Conservation (phyloP, 2,329 filamentous ascomycete species). For the Scytalidium sp. region DNA sequence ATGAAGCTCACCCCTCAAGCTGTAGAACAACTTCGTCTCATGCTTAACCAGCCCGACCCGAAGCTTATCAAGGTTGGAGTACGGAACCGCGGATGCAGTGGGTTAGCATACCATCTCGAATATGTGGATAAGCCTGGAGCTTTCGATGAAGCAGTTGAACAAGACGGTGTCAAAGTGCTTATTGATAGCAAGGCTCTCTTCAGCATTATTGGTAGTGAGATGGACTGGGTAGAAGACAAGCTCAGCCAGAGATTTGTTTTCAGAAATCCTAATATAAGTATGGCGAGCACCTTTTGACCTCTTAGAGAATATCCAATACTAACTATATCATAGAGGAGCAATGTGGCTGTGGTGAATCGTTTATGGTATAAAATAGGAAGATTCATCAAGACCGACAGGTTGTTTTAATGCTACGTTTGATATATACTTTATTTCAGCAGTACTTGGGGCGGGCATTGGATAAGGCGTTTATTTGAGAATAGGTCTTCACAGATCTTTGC, state of each 20-base stretch:
- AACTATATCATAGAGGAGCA: constrained; percentile 68
- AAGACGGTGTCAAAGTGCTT: constrained; percentile 92
- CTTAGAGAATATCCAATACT: constrained; percentile 17
- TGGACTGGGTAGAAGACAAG: constrained; percentile 99
- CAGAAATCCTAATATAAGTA: constrained; percentile 96
- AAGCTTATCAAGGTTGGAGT: constrained; percentile 95
- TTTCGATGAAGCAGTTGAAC: constrained; percentile 91
- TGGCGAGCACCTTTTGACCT: constrained; percentile 40
- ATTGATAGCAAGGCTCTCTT: constrained; percentile 97
- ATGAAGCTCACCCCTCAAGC: constrained; percentile 82
- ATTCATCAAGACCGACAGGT: too few relatives aligned
- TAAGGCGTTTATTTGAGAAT: constrained; percentile 19
- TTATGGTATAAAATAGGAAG: constrained; percentile 63
- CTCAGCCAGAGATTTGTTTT: constrained; percentile 91
- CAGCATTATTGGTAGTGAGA: constrained; percentile 97
- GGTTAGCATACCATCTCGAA: constrained; percentile 88
- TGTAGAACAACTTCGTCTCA: constrained; percentile 70
- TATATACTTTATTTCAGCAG: constrained; percentile 11
- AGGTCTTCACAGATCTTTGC: neutral
- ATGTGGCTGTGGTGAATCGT: constrained; percentile 95
- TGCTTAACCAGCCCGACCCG: constrained; percentile 82
- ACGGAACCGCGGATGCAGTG: constrained; percentile 90
- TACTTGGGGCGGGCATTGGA: constrained; percentile 25
- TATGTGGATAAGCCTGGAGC: constrained; percentile 87
- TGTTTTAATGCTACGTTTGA: too few relatives aligned